phyloP scores from a whole-genome alignment of 257 asterid species.

The Ligustrum vulgare region DNA sequence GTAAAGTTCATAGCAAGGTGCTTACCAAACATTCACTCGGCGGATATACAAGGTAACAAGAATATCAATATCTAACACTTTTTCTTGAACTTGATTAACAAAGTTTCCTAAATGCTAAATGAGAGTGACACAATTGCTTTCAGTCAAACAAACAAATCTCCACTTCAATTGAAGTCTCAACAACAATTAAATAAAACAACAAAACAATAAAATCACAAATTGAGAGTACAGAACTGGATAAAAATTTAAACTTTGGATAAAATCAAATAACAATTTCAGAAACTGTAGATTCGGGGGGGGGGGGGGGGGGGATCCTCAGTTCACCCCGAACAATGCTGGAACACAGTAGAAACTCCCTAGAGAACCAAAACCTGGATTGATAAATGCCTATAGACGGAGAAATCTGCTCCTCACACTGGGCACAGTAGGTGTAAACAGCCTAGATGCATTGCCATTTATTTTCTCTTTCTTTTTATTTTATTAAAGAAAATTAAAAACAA shows the following conservation, averaged over 20 bases:
- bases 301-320: conserved; percentile 55
- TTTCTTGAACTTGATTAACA: not conserved
- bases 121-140: not conserved
- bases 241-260: not conserved
- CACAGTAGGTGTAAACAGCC: conserved; percentile 51
- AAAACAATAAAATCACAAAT: not conserved
- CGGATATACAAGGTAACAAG: too few species aligned
- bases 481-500: not conserved
- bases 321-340: conserved; percentile 61
- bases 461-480: not conserved
- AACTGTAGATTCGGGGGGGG: conserved; percentile 54
- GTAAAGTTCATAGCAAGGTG: too few species aligned
- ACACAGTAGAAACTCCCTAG: conserved; percentile 44
- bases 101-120: conserved; percentile 7
- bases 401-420: conserved; percentile 43
- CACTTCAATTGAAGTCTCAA: not conserved
- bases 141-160: conserved; percentile 13
- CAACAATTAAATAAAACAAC: not conserved
- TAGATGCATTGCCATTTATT: conserved; percentile 69
- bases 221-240: not conserved
- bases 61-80: too few species aligned
- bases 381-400: conserved; percentile 43
- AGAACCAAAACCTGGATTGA: conserved; percentile 57
- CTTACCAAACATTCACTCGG: too few species aligned
- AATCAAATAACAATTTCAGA: not conserved